Percentiles rank a stretch among this genome's conserved stretches.
Conservation (phyloP, 1,139 yeast species). For the Geotrichum reessii region DNA sequence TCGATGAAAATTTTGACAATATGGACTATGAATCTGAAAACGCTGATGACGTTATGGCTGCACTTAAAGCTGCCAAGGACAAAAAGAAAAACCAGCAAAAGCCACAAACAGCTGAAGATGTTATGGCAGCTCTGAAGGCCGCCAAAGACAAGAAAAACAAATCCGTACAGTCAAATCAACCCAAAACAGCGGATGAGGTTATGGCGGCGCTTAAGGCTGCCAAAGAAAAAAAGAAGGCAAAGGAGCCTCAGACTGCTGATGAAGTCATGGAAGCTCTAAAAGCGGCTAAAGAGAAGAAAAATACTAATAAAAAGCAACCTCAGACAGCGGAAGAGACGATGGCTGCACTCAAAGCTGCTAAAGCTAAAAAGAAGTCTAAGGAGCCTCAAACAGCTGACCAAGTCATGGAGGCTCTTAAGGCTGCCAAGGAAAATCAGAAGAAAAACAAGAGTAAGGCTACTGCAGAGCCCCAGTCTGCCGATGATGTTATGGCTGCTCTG, state of each 20-base stretch:
- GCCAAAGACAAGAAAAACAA: slow-evolving; percentile 30
- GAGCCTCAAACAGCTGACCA: slow-evolving; percentile 33
- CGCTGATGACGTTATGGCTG: slow-evolving; percentile 41
- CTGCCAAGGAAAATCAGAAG: slow-evolving; percentile 31
- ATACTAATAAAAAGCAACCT: slow-evolving; percentile 3
- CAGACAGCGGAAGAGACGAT: slow-evolving; percentile 30
- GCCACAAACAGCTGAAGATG: slow-evolving; percentile 21
- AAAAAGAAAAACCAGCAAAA: slow-evolving; percentile 21
- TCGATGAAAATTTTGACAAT: slow-evolving; percentile 68
- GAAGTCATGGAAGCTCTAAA: slow-evolving; percentile 42
- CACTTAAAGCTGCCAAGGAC: slow-evolving; percentile 40
- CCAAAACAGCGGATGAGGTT: slow-evolving; percentile 37
- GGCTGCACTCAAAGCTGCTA: slow-evolving; percentile 42
- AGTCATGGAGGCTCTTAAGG: slow-evolving; percentile 43
- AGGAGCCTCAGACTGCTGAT: slow-evolving; percentile 10
- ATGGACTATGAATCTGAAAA: slow-evolving; percentile 23
- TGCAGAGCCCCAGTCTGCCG: slow-evolving; percentile 5
- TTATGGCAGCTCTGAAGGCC: slow-evolving; percentile 43
- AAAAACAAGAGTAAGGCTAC: slow-evolving; percentile 24
- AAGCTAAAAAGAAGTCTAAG: slow-evolving; percentile 27
- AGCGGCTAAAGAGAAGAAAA: slow-evolving; percentile 34
- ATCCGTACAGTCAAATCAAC: not conserved
- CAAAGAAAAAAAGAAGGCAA: slow-evolving; percentile 29
- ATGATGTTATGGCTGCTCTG: slow-evolving; percentile 40
- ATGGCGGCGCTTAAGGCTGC: slow-evolving; percentile 42